Base-by-base conservation (phyloP, 2,329 filamentous ascomycete genomes). In the Fusarium lateritium region DNA sequence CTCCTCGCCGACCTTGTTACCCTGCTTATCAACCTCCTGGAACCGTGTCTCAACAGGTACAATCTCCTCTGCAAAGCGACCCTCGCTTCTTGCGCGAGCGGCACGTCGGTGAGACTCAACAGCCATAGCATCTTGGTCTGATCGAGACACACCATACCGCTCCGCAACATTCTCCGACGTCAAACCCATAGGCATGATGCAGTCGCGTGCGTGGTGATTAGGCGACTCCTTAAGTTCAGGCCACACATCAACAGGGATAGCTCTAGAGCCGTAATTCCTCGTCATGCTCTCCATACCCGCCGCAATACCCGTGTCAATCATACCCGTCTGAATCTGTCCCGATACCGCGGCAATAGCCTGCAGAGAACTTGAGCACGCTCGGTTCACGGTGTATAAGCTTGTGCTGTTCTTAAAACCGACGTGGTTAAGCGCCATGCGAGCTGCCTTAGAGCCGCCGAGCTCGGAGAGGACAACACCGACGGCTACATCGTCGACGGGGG, bases 281-380 rank as follows among this genome's bases (percentile, higher is more conserved):
- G 93, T 97, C 94, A 98, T 98, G 82, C 92, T 95, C 86, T 98
- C 94, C 92, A 97, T 97, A 31, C 94, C 94, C 3, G 92, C 94
- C 11, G 90, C 94, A 65, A 98, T 89, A 62, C 93, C 94, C 0
- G 86, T 84, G 65, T 90, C 87, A 52, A 95, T 91, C 72, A 88
- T 86, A 2, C 92, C 94, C 0, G 87, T 84, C n/a, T 89, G 86
- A 72, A 98, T 96, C 66, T 91, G 86, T 59, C 91, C 89, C 7
- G 92, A 92, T 5, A 97, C 84, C 15, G 85, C 82, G 2, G 93
- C 91, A 51, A 98, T 91, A 26, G 92, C 90, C 72, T 93, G 91
- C 50, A 98, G 85, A 4, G 91, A 91, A 8, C 89, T 93, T 17
- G 90, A 89, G 80, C 94, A 98, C 15, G 94, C 94, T 39, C 95